Base-by-base conservation (phyloP, 768 basidiomycete species). In the Mycena galopus region DNA sequence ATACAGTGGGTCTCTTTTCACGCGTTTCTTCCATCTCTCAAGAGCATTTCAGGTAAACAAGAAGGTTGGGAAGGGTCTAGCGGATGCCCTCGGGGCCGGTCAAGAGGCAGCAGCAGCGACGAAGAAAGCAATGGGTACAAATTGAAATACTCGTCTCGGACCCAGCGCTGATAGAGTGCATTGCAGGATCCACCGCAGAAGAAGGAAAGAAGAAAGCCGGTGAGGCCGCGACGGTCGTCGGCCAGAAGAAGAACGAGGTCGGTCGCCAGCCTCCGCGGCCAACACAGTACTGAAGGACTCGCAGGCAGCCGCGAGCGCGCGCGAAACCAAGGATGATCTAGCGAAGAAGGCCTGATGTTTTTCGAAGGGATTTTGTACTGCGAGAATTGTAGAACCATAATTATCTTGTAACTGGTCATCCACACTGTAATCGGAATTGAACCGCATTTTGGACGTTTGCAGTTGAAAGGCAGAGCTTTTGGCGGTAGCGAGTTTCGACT, bases 51-150 rank as follows among this genome's bases (percentile, higher is more conserved):
- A 88, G 87, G 82, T 87, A 0, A 88, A 86, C 69, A 84, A 83
- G 73, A 84, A 82, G 21, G 77, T 88, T 12, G 86, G 87, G 7
- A 80, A 86, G 71, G 82, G 83, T 3, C 76, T 88, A 17, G 87
- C 87, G 16, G 83, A 81, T 32, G 87, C 86, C 1, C 84, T 89
- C 58, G 87, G 87, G 27, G 84, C 78, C 17, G 87, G 88, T 0
- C 85, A 88, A 75, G 76, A 86, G 64, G 83, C 82, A 56, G 81
- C 86, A 0, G 63, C 83, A 63, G 72, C 79, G 12, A 82, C 86
- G 2, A 86, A 88, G 68, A 82, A 87, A 27, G 82, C 81, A 4
- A 2, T 89, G 37, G 81, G 88, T 86, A 37, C 14, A 82, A 16
- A 17, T 42, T 16, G 11, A 16, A 37, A 4, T 71, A 50, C 30